These are phyloP conservation scores for Pichia thaimueangensis DNA, from an alignment of 805 yeast species.

Conservation along the genomic window DNA sequence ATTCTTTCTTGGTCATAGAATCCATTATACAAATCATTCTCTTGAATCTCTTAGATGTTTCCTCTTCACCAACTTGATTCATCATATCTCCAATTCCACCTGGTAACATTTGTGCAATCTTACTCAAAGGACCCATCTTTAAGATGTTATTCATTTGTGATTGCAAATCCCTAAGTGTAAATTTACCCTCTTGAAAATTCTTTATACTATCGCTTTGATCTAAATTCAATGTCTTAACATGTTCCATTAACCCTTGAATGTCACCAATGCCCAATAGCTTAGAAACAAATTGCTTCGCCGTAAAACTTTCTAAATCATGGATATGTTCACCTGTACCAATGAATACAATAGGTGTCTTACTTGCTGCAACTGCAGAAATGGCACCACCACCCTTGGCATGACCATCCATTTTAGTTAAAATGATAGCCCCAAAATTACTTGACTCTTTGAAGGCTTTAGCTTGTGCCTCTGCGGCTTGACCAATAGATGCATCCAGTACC, in stretches of 20 bases:
- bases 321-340: slow-evolving; percentile 99
- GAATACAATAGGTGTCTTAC: slow-evolving; percentile 88
- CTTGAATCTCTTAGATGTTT: slow-evolving; percentile 76
- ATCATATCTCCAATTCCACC: slow-evolving; percentile 80
- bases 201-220: slow-evolving; percentile 88
- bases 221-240: slow-evolving; percentile 78
- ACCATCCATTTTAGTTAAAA: slow-evolving; percentile 95
- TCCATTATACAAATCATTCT: slow-evolving; percentile 89
- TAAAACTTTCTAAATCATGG: slow-evolving; percentile 84
- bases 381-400: slow-evolving; percentile 99
- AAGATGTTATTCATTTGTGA: slow-evolving; percentile 91
- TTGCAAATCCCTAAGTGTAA: slow-evolving; percentile 85
- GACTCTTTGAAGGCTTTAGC: slow-evolving; percentile 91
- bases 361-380: slow-evolving; percentile 95
- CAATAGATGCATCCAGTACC: slow-evolving; percentile 96
- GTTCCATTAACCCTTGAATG: slow-evolving; percentile 88
- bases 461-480: slow-evolving; percentile 97
- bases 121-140: slow-evolving; percentile 95
- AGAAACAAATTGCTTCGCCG: slow-evolving; percentile 85
- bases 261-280: slow-evolving; percentile 94
- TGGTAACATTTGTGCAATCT: slow-evolving; percentile 93
- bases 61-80: slow-evolving; percentile 87
- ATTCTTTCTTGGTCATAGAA: slow-evolving; percentile 89
- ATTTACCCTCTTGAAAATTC: slow-evolving; percentile 90
- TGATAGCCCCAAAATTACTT: slow-evolving; percentile 89